phyloP scores from a whole-genome alignment of 2,329 filamentous ascomycete genomes.

The Monosporascus sp. region DNA sequence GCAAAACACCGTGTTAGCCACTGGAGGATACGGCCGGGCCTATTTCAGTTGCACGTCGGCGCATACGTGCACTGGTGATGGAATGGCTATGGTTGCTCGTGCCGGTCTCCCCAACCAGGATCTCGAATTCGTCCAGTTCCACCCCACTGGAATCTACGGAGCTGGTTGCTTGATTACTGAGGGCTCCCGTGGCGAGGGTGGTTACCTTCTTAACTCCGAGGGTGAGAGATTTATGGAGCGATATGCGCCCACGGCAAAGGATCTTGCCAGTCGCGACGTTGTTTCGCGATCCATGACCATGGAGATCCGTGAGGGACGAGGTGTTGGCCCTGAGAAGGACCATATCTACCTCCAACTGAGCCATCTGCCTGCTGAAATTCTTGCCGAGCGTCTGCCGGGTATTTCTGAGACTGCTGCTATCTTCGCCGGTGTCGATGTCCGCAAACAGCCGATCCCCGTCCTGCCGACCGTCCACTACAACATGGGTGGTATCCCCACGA shows the following conservation, averaged over 20 bases:
- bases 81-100: constrained; percentile 98
- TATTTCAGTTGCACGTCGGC: constrained; percentile 99
- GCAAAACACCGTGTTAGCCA: constrained; percentile 94
- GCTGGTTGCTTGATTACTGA: constrained; percentile 97
- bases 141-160: constrained; percentile 98
- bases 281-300: constrained; percentile 97
- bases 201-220: constrained; percentile 94
- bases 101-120: constrained; percentile 98
- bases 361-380: constrained; percentile 85
- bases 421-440: constrained; percentile 94
- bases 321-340: constrained; percentile 95
- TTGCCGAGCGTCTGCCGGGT: constrained; percentile 94
- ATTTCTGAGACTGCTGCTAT: constrained; percentile 98
- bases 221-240: constrained; percentile 99
- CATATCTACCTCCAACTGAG: constrained; percentile 98
- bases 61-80: constrained; percentile 97
- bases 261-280: constrained; percentile 92
- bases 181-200: constrained; percentile 95
- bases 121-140: constrained; percentile 99
- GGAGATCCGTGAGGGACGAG: constrained; percentile 95
- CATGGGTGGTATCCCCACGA: constrained; percentile 98
- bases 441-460: constrained; percentile 94
- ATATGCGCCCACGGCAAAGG: constrained; percentile 95
- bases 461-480: constrained; percentile 98
- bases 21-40: constrained; percentile 93